Conservation (phyloP, 441 rosid genomes). For the Sinapis alba region DNA sequence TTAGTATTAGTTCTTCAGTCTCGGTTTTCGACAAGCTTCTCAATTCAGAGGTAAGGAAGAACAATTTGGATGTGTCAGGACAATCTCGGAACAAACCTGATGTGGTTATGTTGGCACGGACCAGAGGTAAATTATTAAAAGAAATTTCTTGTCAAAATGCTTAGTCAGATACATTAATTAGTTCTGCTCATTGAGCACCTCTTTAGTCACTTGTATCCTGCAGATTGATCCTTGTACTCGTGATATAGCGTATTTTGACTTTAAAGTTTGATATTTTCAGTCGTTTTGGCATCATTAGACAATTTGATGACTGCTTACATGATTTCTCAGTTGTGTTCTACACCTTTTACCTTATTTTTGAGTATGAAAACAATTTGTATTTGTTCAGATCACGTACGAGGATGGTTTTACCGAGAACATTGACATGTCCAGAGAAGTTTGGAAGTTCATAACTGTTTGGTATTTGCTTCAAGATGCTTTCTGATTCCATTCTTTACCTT, state of each 20-base stretch:
- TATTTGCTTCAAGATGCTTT: background rate
- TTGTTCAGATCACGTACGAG: slow-evolving; percentile 69
- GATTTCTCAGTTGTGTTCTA: slow-evolving; percentile 4
- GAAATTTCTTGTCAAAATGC: background rate
- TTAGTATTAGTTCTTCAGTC: slow-evolving; percentile 36
- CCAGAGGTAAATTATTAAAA: slow-evolving; percentile 54
- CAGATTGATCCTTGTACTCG: background rate
- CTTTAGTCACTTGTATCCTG: background rate
- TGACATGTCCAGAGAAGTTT: slow-evolving; percentile 72
- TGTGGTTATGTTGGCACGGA: slow-evolving; percentile 46
- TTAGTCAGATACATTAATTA: background rate
- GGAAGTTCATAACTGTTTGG: slow-evolving; percentile 58
- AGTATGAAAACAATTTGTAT: background rate
- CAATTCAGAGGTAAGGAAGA: slow-evolving; percentile 21
- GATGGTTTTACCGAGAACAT: slow-evolving; percentile 60
- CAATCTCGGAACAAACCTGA: slow-evolving; percentile 51
- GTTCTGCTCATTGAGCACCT: background rate
- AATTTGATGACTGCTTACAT: slow-evolving; percentile 38
- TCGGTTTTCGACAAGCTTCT: slow-evolving; percentile 20
- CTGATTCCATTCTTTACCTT: background rate
- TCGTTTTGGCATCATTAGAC: slow-evolving; percentile 66
- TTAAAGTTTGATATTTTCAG: slow-evolving; percentile 37
- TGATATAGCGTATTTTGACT: background rate
- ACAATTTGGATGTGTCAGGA: slow-evolving; percentile 49
- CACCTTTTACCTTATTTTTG: background rate